phyloP scores from a whole-genome alignment of 345 rosid genomes.

The Salix viminalis region DNA sequence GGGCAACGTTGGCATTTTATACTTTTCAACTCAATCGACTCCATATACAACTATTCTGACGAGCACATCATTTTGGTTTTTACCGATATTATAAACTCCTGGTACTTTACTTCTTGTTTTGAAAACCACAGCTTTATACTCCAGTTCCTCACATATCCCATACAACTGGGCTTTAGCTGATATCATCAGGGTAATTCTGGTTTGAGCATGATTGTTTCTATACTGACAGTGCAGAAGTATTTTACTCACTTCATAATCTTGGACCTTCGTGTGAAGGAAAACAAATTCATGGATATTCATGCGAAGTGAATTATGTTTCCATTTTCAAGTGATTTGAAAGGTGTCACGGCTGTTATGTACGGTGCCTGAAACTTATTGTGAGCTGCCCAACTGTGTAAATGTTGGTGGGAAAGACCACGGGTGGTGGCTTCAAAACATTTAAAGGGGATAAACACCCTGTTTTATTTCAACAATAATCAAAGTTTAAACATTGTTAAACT shows the following conservation, averaged over 20 bases:
- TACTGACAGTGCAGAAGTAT: not conserved
- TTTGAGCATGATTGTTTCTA: not conserved
- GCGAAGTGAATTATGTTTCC: not conserved
- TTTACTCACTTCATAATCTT: not conserved
- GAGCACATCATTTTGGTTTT: not conserved
- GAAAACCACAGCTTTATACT: not conserved
- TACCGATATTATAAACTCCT: not conserved
- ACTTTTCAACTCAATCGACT: no score
- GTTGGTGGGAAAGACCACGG: no score
- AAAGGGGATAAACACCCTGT: not conserved
- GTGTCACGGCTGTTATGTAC: not conserved
- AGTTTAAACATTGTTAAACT: no score
- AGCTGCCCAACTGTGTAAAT: not conserved
- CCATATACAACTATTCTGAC: not conserved
- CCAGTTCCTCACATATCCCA: no score
- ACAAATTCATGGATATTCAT: not conserved
- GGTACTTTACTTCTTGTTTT: not conserved
- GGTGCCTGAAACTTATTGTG: not conserved
- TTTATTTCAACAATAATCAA: no score
- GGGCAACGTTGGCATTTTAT: no score
- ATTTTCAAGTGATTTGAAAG: not conserved
- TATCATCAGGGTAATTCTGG: not conserved
- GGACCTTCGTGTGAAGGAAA: not conserved
- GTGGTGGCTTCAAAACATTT: not conserved
- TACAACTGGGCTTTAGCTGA: not conserved